These are phyloP conservation scores for Tolypocladium inflatum DNA, from an alignment of 2,329 filamentous ascomycete genomes.

Conservation along the genomic window DNA sequence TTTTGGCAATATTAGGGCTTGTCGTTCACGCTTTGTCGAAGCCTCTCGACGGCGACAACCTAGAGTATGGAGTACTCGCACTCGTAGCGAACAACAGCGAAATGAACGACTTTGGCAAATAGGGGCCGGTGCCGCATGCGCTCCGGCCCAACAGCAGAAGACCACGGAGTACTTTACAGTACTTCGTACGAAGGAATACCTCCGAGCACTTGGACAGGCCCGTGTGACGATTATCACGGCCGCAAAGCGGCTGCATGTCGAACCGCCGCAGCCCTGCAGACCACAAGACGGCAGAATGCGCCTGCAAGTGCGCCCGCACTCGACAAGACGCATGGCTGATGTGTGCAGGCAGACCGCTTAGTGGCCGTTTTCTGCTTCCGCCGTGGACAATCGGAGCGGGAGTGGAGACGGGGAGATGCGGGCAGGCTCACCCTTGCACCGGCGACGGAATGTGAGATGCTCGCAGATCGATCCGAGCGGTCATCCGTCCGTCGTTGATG, in stretches of 20 bases:
- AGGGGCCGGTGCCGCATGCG: background rate
- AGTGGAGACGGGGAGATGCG: background rate
- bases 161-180: background rate
- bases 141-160: background rate
- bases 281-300: background rate
- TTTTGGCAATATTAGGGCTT: background rate
- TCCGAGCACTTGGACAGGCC: background rate
- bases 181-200: background rate
- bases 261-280: background rate
- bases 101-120: background rate
- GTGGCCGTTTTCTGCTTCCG: background rate
- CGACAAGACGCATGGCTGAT: background rate
- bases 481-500: background rate
- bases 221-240: background rate
- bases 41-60: background rate
- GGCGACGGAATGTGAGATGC: background rate
- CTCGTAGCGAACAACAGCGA: background rate
- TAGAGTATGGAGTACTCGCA: background rate
- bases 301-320: background rate
- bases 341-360: background rate
- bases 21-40: background rate
- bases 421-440: background rate
- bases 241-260: background rate
- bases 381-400: background rate
- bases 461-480: background rate